A percentile compares a stretch with the other conserved stretches of the same genome.
These are phyloP conservation scores for Sporothrix inflata DNA, from an alignment of 2,329 filamentous ascomycete species.

Conservation along the genomic window DNA sequence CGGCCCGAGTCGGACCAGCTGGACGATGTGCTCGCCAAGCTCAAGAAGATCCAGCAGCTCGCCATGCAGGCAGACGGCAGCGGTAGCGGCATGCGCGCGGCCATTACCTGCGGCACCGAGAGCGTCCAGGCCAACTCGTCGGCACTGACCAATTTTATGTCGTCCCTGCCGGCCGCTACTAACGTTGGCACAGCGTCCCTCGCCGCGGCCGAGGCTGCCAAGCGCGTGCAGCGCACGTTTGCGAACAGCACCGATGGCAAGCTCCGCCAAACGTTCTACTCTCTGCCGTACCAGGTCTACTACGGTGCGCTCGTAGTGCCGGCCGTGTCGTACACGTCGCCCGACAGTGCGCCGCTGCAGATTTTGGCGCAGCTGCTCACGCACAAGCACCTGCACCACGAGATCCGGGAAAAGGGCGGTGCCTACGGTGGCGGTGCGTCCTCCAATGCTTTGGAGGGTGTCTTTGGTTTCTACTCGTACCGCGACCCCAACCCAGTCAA, in stretches of 20 bases:
- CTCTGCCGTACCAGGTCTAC: slow-evolving; percentile 95
- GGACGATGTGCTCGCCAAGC: slow-evolving; percentile 74
- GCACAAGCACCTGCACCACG: slow-evolving; percentile 94
- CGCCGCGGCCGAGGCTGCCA: background rate
- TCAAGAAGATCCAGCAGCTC: slow-evolving; percentile 82
- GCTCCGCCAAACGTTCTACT: slow-evolving; percentile 76
- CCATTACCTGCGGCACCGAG: slow-evolving; percentile 82
- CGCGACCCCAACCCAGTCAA: slow-evolving; percentile 94
- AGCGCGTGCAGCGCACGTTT: slow-evolving; percentile 27
- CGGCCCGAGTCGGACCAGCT: slow-evolving; percentile 69
- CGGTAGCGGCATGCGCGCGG: slow-evolving; percentile 71
- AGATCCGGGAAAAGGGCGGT: slow-evolving; percentile 96
- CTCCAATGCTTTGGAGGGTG: slow-evolving; percentile 74
- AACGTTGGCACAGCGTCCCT: background rate
- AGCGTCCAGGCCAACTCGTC: slow-evolving; percentile 70
- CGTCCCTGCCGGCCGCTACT: slow-evolving; percentile 54
- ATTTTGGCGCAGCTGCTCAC: slow-evolving; percentile 90
- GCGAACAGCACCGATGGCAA: background rate
- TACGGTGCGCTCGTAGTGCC: slow-evolving; percentile 83
- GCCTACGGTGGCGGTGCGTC: slow-evolving; percentile 94
- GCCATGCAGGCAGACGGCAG: slow-evolving; percentile 57
- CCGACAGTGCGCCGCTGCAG: slow-evolving; percentile 77
- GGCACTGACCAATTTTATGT: slow-evolving; percentile 72
- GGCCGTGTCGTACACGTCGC: slow-evolving; percentile 79
- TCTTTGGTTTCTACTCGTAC: slow-evolving; percentile 96